Percentiles rank a stretch among this genome's conserved stretches.
These are phyloP conservation scores for Neurospora sublineolata DNA, from an alignment of 495 filamentous ascomycete genomes.

Conservation along the genomic window DNA sequence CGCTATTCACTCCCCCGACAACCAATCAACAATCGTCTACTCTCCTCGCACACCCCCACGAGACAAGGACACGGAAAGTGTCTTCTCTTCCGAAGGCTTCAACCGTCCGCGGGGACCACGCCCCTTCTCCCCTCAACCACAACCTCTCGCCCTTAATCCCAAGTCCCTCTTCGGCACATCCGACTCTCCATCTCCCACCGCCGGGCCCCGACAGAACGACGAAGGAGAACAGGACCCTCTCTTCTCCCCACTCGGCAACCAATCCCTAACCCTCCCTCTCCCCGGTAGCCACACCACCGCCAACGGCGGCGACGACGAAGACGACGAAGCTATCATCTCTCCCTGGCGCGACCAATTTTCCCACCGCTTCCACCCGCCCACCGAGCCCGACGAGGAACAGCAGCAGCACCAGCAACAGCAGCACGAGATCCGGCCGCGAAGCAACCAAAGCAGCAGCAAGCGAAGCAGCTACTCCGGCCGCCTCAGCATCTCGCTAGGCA, in stretches of 20 bases:
- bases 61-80: constrained; percentile 32
- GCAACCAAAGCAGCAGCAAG: neutral
- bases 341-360: neutral
- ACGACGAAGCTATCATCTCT: constrained; percentile 17
- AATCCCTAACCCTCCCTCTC: neutral
- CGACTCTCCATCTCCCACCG: neutral
- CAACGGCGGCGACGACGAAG: constrained; percentile 9
- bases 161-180: constrained; percentile 21
- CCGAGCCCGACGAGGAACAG: neutral
- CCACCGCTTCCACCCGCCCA: constrained; percentile 1
- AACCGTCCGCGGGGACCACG: constrained; percentile 36
- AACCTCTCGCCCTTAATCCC: constrained; percentile 26
- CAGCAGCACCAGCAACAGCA: neutral
- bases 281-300: neutral
- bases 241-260: neutral
- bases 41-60: neutral
- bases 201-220: neutral
- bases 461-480: neutral
- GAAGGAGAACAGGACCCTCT: neutral
- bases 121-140: constrained; percentile 44
- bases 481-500: neutral
- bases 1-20: constrained; percentile 12
- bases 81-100: constrained; percentile 35
- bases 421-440: neutral
- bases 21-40: neutral